Percentiles rank a stretch among this genome's conserved stretches.
These are phyloP conservation scores for Batrachochytrium dendrobatidis DNA, from an alignment of 371 early-diverging fungal species.

Conservation along the genomic window DNA sequence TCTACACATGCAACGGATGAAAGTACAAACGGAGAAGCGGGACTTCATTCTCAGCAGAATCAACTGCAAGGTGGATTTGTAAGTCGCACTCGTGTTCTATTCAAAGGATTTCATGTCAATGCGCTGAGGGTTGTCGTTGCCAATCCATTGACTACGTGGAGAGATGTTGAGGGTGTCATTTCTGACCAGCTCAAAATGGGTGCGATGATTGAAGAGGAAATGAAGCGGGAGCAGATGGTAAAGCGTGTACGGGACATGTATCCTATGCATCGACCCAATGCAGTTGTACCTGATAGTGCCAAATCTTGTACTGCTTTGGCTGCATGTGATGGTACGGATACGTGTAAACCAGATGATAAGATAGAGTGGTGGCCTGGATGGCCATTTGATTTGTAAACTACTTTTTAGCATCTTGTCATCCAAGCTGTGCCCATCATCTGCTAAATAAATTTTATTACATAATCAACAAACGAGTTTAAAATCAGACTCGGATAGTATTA, in stretches of 20 bases:
- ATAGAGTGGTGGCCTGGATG: neutral
- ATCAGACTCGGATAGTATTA: too few relatives aligned
- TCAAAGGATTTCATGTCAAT: slow-evolving; percentile 23
- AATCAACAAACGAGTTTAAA: too few relatives aligned
- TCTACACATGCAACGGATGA: neutral
- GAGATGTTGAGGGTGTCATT: slow-evolving; percentile 34
- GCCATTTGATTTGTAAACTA: neutral
- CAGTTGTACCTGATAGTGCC: too few relatives aligned
- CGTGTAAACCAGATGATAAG: neutral
- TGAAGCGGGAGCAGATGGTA: slow-evolving; percentile 15
- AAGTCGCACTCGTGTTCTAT: slow-evolving; percentile 19
- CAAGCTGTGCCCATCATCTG: too few relatives aligned
- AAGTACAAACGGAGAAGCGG: neutral
- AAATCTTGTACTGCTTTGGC: too few relatives aligned
- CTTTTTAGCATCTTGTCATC: too few relatives aligned
- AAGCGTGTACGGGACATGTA: slow-evolving; percentile 3
- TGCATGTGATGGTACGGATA: too few relatives aligned
- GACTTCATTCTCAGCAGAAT: neutral
- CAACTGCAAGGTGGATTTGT: slow-evolving; percentile 16
- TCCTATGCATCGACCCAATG: too few relatives aligned
- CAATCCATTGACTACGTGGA: slow-evolving; percentile 41
- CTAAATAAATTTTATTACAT: too few relatives aligned
- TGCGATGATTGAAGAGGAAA: slow-evolving; percentile 21
- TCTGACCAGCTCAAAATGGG: slow-evolving; percentile 26
- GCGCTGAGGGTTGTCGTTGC: slow-evolving; percentile 44